Percentiles rank a stretch among this genome's conserved stretches.
These are phyloP conservation scores for Verruconis gallopava DNA, from an alignment of 2,329 filamentous ascomycete species.

Conservation along the genomic window DNA sequence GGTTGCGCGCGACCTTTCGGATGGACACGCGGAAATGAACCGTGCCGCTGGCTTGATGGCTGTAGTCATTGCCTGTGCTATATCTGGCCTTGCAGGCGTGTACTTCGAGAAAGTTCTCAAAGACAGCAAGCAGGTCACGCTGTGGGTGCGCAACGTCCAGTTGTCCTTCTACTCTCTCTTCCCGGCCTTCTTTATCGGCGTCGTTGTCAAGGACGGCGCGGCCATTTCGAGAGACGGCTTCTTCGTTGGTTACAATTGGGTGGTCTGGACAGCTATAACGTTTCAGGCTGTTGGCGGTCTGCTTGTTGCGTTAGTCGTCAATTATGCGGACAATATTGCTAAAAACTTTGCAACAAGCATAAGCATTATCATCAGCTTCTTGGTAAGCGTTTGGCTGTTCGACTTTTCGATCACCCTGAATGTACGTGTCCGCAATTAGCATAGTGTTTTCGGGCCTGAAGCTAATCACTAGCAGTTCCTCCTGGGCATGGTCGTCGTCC, in stretches of 20 bases:
- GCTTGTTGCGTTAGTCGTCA: conserved; percentile 68
- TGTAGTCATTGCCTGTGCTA: conserved; percentile 61
- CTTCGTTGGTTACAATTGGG: conserved; percentile 86
- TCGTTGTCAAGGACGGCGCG: conserved; percentile 75
- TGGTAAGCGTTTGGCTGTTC: conserved; percentile 79
- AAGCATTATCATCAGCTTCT: conserved; percentile 75
- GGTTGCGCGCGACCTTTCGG: conserved; percentile 48
- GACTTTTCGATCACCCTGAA: conserved; percentile 59
- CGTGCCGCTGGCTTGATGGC: conserved; percentile 66
- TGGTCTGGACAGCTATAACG: conserved; percentile 75
- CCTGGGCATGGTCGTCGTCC: conserved; percentile 63
- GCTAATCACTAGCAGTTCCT: conserved; percentile 50
- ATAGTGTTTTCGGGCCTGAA: conserved; percentile 2
- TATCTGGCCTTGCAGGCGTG: conserved; percentile 76
- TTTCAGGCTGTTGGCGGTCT: conserved; percentile 78
- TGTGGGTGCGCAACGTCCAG: conserved; percentile 94
- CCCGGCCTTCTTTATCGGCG: conserved; percentile 73
- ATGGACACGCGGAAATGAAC: conserved; percentile 51
- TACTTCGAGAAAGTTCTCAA: conserved; percentile 89
- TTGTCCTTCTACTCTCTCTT: conserved; percentile 89
- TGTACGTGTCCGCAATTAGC: conserved; percentile 39
- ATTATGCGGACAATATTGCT: conserved; percentile 76
- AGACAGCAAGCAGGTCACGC: conserved; percentile 62
- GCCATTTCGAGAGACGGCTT: conserved; percentile 76
- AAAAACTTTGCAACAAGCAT: conserved; percentile 92